Evolutionary conservation across 148 eudicot genomes (phyloP).

Genomic region (Oxyria digyna): DNA sequence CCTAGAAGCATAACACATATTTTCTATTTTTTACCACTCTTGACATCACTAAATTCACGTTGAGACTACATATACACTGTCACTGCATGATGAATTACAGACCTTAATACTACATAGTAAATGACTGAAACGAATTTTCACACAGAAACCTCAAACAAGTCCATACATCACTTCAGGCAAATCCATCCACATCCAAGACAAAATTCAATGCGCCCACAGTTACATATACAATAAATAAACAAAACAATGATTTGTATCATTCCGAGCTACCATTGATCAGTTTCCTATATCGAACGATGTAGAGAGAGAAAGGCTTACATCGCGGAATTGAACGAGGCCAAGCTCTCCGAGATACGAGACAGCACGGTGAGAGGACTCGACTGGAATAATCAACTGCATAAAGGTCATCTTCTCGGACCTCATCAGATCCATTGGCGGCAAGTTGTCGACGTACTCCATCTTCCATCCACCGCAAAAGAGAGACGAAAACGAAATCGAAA

Average conservation of each 20-base stretch:
- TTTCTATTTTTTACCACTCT: neutral
- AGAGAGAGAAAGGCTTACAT: conserved; percentile 31
- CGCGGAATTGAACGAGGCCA: conserved; percentile 91
- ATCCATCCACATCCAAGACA: neutral
- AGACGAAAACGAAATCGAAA: neutral
- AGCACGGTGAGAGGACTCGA: conserved; percentile 95
- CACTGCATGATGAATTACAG: neutral
- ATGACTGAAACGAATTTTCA: neutral
- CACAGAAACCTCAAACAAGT: neutral
- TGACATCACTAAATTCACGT: neutral
- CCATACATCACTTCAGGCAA: neutral
- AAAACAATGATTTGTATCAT: neutral
- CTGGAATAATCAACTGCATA: conserved; percentile 83
- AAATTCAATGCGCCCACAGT: neutral
- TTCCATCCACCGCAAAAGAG: conserved; percentile 29
- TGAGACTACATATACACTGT: neutral
- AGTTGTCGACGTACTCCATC: conserved; percentile 60
- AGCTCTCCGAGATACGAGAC: conserved; percentile 84
- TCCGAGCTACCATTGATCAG: neutral
- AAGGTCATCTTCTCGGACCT: conserved; percentile 91
- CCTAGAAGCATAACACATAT: neutral
- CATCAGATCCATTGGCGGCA: conserved; percentile 94
- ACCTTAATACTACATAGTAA: neutral
- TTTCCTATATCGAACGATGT: neutral
- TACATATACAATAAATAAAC: neutral